These are phyloP conservation scores for Blastobotrys terrestris DNA, from an alignment of 805 yeast species.

Conservation along the genomic window DNA sequence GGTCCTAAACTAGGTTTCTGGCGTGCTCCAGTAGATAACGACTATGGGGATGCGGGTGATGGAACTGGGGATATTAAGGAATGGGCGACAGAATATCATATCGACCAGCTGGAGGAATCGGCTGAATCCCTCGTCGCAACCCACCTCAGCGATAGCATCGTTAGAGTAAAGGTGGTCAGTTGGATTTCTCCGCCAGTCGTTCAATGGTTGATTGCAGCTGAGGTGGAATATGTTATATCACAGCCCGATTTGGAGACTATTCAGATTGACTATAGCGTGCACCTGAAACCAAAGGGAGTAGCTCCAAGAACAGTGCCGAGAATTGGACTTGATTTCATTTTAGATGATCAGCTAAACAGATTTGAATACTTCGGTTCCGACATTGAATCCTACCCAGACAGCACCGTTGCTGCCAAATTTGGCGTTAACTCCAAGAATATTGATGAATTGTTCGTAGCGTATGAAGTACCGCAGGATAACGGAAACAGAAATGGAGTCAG, in stretches of 20 bases:
- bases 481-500: conserved; percentile 32
- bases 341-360: conserved; percentile 17
- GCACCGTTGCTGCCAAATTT: conserved; percentile 24
- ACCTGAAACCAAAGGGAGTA: neutral
- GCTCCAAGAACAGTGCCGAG: conserved; percentile 28
- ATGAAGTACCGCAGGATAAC: conserved; percentile 35
- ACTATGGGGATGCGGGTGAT: conserved; percentile 8
- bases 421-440: conserved; percentile 21
- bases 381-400: conserved; percentile 33
- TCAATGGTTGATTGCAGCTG: neutral
- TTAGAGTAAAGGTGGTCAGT: neutral
- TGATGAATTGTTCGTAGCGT: conserved; percentile 22
- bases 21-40: conserved; percentile 32
- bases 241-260: neutral
- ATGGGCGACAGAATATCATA: neutral
- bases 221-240: neutral
- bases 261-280: neutral
- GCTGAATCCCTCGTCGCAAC: neutral
- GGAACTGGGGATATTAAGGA: conserved; percentile 1
- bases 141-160: neutral
- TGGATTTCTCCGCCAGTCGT: neutral
- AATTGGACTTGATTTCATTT: conserved; percentile 29
- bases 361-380: conserved; percentile 33
- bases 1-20: conserved; percentile 19
- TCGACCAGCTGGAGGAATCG: neutral